phyloP scores from a whole-genome alignment of 805 yeast species.

The Lipomyces lipofer region DNA sequence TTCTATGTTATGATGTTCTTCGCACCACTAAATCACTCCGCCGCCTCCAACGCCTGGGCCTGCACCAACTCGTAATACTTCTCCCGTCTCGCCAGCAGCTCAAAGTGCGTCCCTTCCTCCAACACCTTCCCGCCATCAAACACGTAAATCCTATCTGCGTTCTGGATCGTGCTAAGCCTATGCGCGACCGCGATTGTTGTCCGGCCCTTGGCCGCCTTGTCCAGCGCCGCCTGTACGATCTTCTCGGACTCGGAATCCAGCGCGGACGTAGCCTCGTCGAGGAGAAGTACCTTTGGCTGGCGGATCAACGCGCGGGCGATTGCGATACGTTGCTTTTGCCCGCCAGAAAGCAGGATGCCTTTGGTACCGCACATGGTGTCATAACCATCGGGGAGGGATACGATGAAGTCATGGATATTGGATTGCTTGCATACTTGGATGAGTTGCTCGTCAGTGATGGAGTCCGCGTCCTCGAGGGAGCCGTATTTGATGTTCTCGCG shows the following conservation, averaged over 20 bases:
- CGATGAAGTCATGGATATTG: slow-evolving; percentile 53
- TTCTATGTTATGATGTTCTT: too few relatives aligned
- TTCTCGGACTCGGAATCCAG: slow-evolving; percentile 62
- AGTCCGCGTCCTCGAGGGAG: slow-evolving; percentile 40
- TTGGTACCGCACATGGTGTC: slow-evolving; percentile 52
- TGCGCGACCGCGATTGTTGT: slow-evolving; percentile 78
- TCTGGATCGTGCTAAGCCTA: slow-evolving; percentile 60
- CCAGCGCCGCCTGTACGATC: slow-evolving; percentile 62
- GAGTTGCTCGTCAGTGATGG: slow-evolving; percentile 44
- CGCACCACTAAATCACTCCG: too few relatives aligned
- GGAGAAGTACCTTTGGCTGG: slow-evolving; percentile 54
- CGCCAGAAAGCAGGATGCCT: slow-evolving; percentile 58
- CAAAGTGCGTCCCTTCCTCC: slow-evolving; percentile 52
- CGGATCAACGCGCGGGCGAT: slow-evolving; percentile 63
- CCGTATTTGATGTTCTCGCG: slow-evolving; percentile 64
- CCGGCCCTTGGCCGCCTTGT: slow-evolving; percentile 58
- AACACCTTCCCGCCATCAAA: slow-evolving; percentile 56
- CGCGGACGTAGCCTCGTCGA: slow-evolving; percentile 61
- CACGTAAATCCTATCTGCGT: slow-evolving; percentile 54
- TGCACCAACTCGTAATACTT: slow-evolving; percentile 45
- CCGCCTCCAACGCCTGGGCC: slow-evolving; percentile 45
- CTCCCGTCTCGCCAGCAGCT: slow-evolving; percentile 42
- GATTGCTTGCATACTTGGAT: slow-evolving; percentile 51
- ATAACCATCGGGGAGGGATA: slow-evolving; percentile 54
- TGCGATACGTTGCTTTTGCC: slow-evolving; percentile 65